Evolutionary conservation across 2,329 filamentous ascomycete genomes (phyloP), one percentile per base, ranked within the genome.

Genomic region (Aquanectria penicillioides): DNA sequence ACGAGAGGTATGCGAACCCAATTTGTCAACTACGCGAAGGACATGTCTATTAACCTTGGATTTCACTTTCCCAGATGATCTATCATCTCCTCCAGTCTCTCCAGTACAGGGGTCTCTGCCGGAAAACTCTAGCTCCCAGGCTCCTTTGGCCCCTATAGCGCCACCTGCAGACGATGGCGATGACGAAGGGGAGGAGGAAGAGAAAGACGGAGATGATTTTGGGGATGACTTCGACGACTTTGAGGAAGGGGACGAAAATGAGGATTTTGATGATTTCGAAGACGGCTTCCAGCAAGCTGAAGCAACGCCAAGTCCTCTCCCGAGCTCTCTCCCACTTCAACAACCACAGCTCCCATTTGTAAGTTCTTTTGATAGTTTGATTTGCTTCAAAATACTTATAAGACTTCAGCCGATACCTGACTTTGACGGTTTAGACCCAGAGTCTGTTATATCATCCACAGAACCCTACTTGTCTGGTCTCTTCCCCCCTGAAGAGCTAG

Each of bases 231-330:
- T 86, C 74, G 85, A 88, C 71, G 85, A 87, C 61, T 88, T 88
- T 64, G 84, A 86, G 68, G 85, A 87, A 68, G 85, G 83, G 44
- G 82, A 80, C 55, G 81, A 78, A 7, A 80, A 79, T 40, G 80
- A 79, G 22, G 84, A 84, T 68, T 89, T 89, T 77, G 86, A 87
- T 69, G 89, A 91, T 69, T 93, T 92, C 75, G 88, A 90, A 71
- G 90, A 89, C 65, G 88, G 82, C 31, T 92, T 92, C 71, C 84
- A 92, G 69, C 80, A 86, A 72, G 74, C 84, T 55, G 80, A 80
- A 52, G 71, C 75, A 23, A 65, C 75, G 34, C 56, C 72, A 43
- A 37, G 65, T 25, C 62, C 72, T 15, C 60, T 71, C 29, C 61
- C 69, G 69, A 41, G 66, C 73, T 23, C 70, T 71, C 38, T 75